phyloP scores from a whole-genome alignment of 257 asterid genomes.

The Haberlea rhodopensis region DNA sequence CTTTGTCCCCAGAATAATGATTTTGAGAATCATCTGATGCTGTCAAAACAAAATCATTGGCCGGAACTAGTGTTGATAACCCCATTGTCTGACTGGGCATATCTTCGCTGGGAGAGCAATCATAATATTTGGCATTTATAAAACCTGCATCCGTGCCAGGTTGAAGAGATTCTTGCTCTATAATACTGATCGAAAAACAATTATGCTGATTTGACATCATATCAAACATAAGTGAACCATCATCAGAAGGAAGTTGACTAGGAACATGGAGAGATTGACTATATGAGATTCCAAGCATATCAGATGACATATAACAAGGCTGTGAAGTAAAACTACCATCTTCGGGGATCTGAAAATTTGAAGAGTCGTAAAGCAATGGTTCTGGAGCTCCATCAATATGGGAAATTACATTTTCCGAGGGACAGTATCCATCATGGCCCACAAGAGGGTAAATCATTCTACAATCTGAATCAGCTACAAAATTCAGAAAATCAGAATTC shows the following conservation, averaged over 20 bases:
- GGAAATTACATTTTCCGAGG: constrained; percentile 31
- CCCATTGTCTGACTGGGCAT: constrained; percentile 36
- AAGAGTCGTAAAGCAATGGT: constrained; percentile 37
- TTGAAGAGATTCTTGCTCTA: constrained; percentile 35
- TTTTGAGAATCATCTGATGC: constrained; percentile 40
- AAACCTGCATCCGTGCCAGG: constrained; percentile 38
- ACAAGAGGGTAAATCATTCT: constrained; percentile 33
- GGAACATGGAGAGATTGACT: constrained; percentile 39
- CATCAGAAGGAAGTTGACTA: constrained; percentile 37
- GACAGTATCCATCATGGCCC: constrained; percentile 41
- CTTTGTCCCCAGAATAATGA: constrained; percentile 36
- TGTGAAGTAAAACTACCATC: constrained; percentile 42
- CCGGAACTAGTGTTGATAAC: constrained; percentile 45
- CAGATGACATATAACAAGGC: constrained; percentile 38
- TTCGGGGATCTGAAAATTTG: constrained; percentile 52
- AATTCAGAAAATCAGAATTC: constrained; percentile 42
- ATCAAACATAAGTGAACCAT: constrained; percentile 35
- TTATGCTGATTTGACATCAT: constrained; percentile 41
- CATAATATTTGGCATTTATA: constrained; percentile 35
- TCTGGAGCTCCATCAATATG: constrained; percentile 39
- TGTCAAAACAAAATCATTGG: constrained; percentile 49
- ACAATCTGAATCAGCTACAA: constrained; percentile 38
- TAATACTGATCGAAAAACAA: constrained; percentile 35
- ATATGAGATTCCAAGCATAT: constrained; percentile 42
- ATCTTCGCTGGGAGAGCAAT: constrained; percentile 36